Evolutionary conservation across 495 filamentous ascomycete species (phyloP).

Genomic region (Penicillium malachiteum): DNA sequence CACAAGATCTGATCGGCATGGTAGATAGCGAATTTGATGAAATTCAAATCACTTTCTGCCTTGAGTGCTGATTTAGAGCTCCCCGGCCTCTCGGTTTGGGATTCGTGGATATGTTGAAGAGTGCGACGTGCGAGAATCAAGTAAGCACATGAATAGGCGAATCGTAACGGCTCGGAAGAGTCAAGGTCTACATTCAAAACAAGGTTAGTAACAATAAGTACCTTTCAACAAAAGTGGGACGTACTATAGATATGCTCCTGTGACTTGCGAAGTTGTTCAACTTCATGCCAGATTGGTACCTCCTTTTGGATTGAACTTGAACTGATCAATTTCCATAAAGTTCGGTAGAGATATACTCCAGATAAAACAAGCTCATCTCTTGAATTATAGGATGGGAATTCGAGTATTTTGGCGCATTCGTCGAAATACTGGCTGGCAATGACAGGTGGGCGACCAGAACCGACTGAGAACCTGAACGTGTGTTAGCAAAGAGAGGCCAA

Average conservation of each 20-base stretch:
- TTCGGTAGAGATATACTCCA: constrained; percentile 13
- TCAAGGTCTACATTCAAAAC: constrained; percentile 12
- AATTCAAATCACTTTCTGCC: neutral
- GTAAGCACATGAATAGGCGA: constrained; percentile 19
- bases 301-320: constrained; percentile 10
- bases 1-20: constrained; percentile 6
- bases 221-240: neutral
- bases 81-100: neutral
- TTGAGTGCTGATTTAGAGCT: neutral
- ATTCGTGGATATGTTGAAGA: constrained; percentile 8
- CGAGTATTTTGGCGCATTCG: constrained; percentile 15
- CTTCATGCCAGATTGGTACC: constrained; percentile 11
- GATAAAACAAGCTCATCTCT: constrained; percentile 17
- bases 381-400: constrained; percentile 13
- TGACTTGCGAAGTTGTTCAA: constrained; percentile 10
- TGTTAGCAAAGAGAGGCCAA: neutral
- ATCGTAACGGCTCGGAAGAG: constrained; percentile 19
- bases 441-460: constrained; percentile 17
- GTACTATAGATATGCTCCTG: constrained; percentile 18
- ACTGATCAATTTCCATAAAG: constrained; percentile 13
- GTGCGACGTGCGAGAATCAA: constrained; percentile 18
- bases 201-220: neutral
- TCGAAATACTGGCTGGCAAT: constrained; percentile 17
- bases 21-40: constrained; percentile 11
- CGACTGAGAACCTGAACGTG: constrained; percentile 12